A percentile compares a stretch with the other conserved stretches of the same genome.
phyloP scores from a whole-genome alignment of 768 basidiomycete genomes.

The Trichaptum fuscoviolaceum region DNA sequence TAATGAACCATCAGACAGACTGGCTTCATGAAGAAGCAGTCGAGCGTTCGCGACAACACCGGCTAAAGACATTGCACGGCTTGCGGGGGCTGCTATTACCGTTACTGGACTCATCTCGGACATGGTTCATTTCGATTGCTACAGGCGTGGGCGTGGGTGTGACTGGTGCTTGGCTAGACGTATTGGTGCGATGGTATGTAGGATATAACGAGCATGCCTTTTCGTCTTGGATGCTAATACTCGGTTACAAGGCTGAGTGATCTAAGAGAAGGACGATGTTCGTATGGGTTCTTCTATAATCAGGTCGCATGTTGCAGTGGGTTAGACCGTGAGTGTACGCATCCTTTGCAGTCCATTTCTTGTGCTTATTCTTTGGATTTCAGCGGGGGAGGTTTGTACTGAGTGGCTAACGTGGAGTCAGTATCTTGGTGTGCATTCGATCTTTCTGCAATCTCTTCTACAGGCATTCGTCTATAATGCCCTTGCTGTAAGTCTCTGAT shows the following conservation, averaged over 20 bases:
- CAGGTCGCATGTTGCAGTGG: constrained; percentile 68
- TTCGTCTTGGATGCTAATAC: neutral
- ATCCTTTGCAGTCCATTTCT: constrained; percentile 5
- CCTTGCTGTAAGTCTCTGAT: constrained; percentile 46
- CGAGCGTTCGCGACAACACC: constrained; percentile 52
- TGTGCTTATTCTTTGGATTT: neutral
- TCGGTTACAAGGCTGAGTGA: constrained; percentile 51
- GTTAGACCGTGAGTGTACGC: constrained; percentile 40
- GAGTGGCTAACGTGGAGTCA: constrained; percentile 71
- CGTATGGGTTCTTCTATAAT: constrained; percentile 67
- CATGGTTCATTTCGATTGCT: constrained; percentile 64
- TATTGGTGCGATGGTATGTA: constrained; percentile 65
- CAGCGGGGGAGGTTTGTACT: constrained; percentile 61
- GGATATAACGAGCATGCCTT: neutral
- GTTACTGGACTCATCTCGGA: constrained; percentile 48
- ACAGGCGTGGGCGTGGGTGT: constrained; percentile 66
- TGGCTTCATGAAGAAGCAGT: constrained; percentile 63
- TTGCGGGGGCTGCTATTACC: constrained; percentile 51
- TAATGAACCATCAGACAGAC: constrained; percentile 26
- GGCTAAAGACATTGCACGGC: constrained; percentile 45
- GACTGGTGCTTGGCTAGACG: constrained; percentile 67
- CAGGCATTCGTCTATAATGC: constrained; percentile 62
- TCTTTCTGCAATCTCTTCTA: constrained; percentile 56
- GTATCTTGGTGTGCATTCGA: constrained; percentile 45
- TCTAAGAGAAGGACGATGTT: constrained; percentile 61